Base-by-base conservation (phyloP, 2,329 filamentous ascomycete genomes). In the Thermochaetoides dissita region DNA sequence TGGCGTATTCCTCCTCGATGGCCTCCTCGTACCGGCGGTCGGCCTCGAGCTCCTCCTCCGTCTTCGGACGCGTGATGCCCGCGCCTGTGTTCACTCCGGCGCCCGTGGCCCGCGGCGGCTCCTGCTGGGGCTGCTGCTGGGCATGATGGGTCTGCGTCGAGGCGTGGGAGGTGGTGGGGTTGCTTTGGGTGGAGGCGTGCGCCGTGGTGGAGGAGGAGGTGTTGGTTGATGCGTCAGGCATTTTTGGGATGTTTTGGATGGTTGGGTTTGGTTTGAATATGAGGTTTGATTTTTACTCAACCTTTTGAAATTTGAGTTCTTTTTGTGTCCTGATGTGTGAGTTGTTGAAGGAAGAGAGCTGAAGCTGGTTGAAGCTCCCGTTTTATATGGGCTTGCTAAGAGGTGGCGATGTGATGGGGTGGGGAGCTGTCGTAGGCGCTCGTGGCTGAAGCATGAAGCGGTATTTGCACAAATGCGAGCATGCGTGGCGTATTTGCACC, bases 1-100 rank as follows among this genome's bases (percentile, higher is more conserved):
- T 73, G 36, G 69, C 69, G 47, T 72, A 73, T 55, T 72, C 69
- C 36, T 73, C 69, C 59, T 73, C 69, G 54, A 73, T 72, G 4
- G 59, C 55, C 55, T 72, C 69, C 46, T 72, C 68, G 40, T 73
- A 73, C 34, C 62, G 43, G 24, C 62, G 54, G 48, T 73, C 69
- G 1, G 69, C 69, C 49, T 69, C 66, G 43, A 63, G 47, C 56
- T 72, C 68, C 3, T 58, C 66, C 38, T 65, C 64, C 1, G 68
- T 71, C 61, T 71, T 71, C 34, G 62, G 57, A 43, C 67, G 53
- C 9, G 64, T 67, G 6, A 55, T 59, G 1, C 66, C 68, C 0
- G 67, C 67, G n/a, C 67, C 68, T 0, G 65, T 69, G 52, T 71
- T 59, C n/a, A 60, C 63, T 9, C 67, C 67, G 2, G 67, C 67